Percentiles rank a stretch among this genome's conserved stretches.
These are phyloP conservation scores for Oryza brachyantha DNA, from an alignment of 176 grass and related monocot genomes.

Conservation along the genomic window DNA sequence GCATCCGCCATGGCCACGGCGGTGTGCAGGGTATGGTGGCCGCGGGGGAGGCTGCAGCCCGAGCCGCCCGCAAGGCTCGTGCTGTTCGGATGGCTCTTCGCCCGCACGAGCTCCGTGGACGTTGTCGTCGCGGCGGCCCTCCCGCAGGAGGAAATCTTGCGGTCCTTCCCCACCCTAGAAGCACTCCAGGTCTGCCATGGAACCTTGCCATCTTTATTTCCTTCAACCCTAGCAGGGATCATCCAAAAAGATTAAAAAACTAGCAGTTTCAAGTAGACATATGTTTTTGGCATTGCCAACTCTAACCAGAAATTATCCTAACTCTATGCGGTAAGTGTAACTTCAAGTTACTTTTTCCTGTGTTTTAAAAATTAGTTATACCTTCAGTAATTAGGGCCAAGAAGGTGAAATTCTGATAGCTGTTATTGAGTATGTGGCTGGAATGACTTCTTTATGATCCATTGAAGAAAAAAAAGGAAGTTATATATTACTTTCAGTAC, in stretches of 20 bases:
- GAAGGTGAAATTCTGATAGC: not conserved
- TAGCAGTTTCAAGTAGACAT: not conserved
- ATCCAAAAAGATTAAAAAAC: too few relatives aligned
- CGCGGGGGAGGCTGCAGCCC: conserved; percentile 18
- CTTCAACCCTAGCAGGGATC: too few relatives aligned
- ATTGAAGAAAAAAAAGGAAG: not conserved
- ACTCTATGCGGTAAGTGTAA: not conserved
- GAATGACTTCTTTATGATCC: not conserved
- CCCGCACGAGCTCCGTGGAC: conserved; percentile 4
- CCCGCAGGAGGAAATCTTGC: conserved; percentile 35
- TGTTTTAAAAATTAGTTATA: not conserved
- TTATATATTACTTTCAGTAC: not conserved
- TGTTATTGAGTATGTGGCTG: not conserved
- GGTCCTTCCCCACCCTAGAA: conserved; percentile 22
- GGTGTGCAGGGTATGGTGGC: conserved; percentile 52
- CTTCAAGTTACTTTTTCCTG: not conserved
- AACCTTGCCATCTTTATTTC: not conserved
- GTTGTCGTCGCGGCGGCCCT: conserved; percentile 19
- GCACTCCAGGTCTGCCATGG: conserved; percentile 28
- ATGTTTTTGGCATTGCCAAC: not conserved
- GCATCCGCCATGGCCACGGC: not conserved
- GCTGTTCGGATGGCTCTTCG: conserved; percentile 45
- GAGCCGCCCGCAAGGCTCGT: not conserved
- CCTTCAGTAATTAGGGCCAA: not conserved
- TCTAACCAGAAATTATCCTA: not conserved